A percentile compares a stretch with the other conserved stretches of the same genome.
Evolutionary conservation across 2,329 filamentous ascomycete species (phyloP).

Genomic region (Chalaropsis thielavioides): DNA sequence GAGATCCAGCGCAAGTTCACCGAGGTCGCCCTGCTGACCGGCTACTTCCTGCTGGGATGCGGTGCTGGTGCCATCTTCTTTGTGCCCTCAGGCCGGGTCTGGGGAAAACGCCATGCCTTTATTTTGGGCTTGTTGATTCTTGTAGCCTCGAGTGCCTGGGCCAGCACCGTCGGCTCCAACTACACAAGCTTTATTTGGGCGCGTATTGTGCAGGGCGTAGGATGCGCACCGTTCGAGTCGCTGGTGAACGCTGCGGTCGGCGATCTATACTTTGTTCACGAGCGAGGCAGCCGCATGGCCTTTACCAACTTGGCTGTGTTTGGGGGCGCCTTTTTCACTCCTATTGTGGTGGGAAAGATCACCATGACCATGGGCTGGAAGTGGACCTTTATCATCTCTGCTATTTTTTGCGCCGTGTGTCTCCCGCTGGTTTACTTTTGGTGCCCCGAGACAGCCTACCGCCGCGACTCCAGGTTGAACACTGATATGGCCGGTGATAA

Average conservation of each 20-base stretch:
- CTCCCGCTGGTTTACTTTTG: slow-evolving; percentile 62
- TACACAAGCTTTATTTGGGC: slow-evolving; percentile 64
- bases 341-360: slow-evolving; percentile 82
- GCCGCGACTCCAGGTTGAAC: slow-evolving; percentile 44
- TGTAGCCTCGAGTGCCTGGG: slow-evolving; percentile 64
- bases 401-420: slow-evolving; percentile 62
- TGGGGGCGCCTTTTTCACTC: slow-evolving; percentile 50
- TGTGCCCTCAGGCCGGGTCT: slow-evolving; percentile 75
- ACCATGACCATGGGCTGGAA: slow-evolving; percentile 61
- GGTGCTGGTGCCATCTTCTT: slow-evolving; percentile 71
- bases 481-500: slow-evolving; percentile 44
- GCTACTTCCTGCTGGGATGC: slow-evolving; percentile 73
- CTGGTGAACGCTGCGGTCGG: slow-evolving; percentile 79
- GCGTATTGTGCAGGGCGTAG: slow-evolving; percentile 73
- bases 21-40: slow-evolving; percentile 68
- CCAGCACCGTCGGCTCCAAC: slow-evolving; percentile 48
- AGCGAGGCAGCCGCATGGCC: slow-evolving; percentile 77
- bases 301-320: slow-evolving; percentile 48
- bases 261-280: slow-evolving; percentile 78
- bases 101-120: slow-evolving; percentile 85
- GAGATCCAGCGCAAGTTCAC: slow-evolving; percentile 54
- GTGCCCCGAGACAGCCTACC: slow-evolving; percentile 73
- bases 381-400: slow-evolving; percentile 79
- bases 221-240: slow-evolving; percentile 76
- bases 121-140: slow-evolving; percentile 61